Evolutionary conservation across 1,284 basidiomycete species (phyloP).

Genomic region (Sporisorium iseilematis-ciliati): DNA sequence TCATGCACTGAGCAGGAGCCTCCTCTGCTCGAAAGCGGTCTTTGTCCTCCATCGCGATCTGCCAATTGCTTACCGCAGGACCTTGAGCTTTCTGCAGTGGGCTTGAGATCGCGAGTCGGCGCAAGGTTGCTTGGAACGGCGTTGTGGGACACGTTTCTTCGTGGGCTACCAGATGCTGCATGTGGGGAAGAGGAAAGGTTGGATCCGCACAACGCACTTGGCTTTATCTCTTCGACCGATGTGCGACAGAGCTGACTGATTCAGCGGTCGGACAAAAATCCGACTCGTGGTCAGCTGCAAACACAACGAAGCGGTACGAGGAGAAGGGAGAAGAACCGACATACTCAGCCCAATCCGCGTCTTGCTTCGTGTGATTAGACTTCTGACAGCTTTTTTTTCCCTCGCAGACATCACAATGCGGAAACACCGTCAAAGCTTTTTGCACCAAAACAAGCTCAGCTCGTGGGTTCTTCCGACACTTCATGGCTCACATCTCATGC

Average conservation of each 20-base stretch:
- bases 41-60: constrained; percentile 1
- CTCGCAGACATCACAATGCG: neutral
- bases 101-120: neutral
- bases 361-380: constrained; percentile 1
- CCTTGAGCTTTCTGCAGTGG: neutral
- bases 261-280: neutral
- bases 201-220: neutral
- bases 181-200: neutral
- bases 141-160: neutral
- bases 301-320: neutral
- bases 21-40: neutral
- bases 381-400: constrained; percentile 9
- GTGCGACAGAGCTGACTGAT: neutral
- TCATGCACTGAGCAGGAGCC: neutral
- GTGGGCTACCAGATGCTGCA: neutral
- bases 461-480: too few species aligned
- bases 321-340: neutral
- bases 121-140: neutral
- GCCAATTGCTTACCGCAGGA: neutral
- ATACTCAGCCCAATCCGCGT: neutral
- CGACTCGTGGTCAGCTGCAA: neutral
- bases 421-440: neutral
- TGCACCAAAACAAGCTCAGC: neutral
- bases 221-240: neutral
- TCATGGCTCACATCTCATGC: neutral